A percentile compares a stretch with the other conserved stretches of the same genome.
These are phyloP conservation scores for Candida tallmaniae DNA, from an alignment of 805 yeast species.

Conservation along the genomic window DNA sequence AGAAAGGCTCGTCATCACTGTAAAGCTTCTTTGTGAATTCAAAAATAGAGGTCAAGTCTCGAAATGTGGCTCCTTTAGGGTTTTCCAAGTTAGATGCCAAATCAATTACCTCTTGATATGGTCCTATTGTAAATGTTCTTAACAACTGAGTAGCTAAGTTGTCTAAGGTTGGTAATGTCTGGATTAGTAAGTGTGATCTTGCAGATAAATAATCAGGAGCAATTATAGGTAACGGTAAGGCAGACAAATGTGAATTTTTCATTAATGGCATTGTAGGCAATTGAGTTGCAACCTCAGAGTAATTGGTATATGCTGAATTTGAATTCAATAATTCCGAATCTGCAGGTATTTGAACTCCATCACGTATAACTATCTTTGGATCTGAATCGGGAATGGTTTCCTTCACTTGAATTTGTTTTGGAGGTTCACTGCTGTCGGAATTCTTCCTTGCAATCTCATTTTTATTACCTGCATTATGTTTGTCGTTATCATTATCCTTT, in stretches of 20 bases:
- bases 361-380: slow-evolving; percentile 17
- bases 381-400: no score
- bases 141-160: slow-evolving; percentile 78
- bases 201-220: slow-evolving; percentile 56
- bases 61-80: slow-evolving; percentile 62
- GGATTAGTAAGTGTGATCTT: slow-evolving; percentile 59
- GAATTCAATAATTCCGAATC: slow-evolving; percentile 39
- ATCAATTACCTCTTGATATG: slow-evolving; percentile 71
- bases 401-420: no score
- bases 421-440: no score
- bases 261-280: slow-evolving; percentile 30
- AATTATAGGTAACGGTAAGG: slow-evolving; percentile 54
- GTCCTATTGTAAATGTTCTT: slow-evolving; percentile 64
- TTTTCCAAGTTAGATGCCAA: slow-evolving; percentile 62
- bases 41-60: slow-evolving; percentile 67
- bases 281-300: slow-evolving; percentile 37
- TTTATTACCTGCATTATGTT: no score
- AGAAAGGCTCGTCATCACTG: slow-evolving; percentile 65
- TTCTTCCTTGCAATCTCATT: no score
- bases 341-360: slow-evolving; percentile 29
- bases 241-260: slow-evolving; percentile 50
- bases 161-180: slow-evolving; percentile 73
- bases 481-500: no score
- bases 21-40: slow-evolving; percentile 73
- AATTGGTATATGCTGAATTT: slow-evolving; percentile 37